Percentiles rank a stretch among this genome's conserved stretches.
Evolutionary conservation across 768 basidiomycete genomes (phyloP).

Genomic region (Zangia roseola): DNA sequence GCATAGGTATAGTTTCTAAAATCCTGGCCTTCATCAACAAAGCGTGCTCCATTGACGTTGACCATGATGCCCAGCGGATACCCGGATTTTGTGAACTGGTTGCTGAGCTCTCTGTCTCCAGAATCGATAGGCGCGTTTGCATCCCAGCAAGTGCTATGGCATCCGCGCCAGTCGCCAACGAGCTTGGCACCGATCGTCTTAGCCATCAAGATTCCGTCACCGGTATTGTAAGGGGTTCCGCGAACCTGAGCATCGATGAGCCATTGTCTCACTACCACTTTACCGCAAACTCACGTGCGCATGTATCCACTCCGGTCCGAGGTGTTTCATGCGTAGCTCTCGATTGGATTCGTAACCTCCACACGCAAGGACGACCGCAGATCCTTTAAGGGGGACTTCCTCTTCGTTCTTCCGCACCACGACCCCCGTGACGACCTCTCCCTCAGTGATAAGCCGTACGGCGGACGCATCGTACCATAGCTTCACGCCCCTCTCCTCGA

Average conservation of each 20-base stretch:
- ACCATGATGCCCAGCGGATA: conserved; percentile 73
- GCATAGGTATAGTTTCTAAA: conserved; percentile 75
- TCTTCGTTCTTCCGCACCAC: conserved; percentile 40
- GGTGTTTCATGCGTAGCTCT: conserved; percentile 48
- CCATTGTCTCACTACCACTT: neutral
- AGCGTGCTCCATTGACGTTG: conserved; percentile 54
- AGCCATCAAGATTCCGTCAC: conserved; percentile 61
- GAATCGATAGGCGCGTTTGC: conserved; percentile 50
- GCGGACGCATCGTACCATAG: conserved; percentile 59
- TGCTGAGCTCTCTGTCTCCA: conserved; percentile 59
- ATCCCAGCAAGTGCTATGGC: conserved; percentile 74
- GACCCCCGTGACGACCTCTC: conserved; percentile 45
- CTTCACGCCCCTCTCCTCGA: conserved; percentile 49
- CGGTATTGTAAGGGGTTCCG: conserved; percentile 70
- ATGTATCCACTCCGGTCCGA: conserved; percentile 58
- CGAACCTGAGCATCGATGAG: conserved; percentile 45
- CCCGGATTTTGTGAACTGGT: conserved; percentile 73
- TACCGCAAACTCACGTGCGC: conserved; percentile 45
- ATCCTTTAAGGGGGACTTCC: conserved; percentile 36
- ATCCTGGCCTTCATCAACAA: conserved; percentile 72
- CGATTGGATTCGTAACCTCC: conserved; percentile 66
- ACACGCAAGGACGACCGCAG: conserved; percentile 57
- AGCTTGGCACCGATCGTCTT: conserved; percentile 49
- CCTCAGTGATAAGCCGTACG: conserved; percentile 30
- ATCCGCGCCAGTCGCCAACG: conserved; percentile 68